phyloP scores from a whole-genome alignment of 495 filamentous ascomycete species.

The Podospora didyma region DNA sequence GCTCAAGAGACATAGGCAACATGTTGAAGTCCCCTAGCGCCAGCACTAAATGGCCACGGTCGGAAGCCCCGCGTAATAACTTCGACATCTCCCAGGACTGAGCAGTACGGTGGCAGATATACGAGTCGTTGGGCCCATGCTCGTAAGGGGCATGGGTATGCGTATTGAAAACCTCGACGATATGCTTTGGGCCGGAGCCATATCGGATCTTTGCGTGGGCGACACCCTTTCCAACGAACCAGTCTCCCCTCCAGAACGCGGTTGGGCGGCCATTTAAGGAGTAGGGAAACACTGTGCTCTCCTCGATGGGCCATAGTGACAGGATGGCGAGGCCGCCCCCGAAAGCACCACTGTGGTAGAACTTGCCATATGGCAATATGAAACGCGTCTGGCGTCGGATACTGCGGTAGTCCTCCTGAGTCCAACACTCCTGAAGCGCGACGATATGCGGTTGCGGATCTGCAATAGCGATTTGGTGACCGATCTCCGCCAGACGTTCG shows the following conservation, averaged over 20 bases:
- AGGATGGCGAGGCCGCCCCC: constrained; percentile 88
- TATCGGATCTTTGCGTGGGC: constrained; percentile 78
- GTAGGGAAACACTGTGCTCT: constrained; percentile 80
- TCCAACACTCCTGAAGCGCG: constrained; percentile 94
- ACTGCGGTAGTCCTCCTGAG: constrained; percentile 79
- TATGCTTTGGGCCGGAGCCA: constrained; percentile 59
- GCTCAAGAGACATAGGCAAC: constrained; percentile 81
- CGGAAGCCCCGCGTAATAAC: constrained; percentile 77
- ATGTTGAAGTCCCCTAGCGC: constrained; percentile 95
- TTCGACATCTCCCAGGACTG: constrained; percentile 98
- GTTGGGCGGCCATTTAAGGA: constrained; percentile 92
- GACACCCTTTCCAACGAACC: constrained; percentile 93
- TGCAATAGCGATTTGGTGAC: constrained; percentile 63
- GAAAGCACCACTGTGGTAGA: constrained; percentile 85
- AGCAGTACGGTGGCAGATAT: constrained; percentile 82
- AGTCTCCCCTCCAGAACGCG: constrained; percentile 90
- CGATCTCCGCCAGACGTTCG: constrained; percentile 81
- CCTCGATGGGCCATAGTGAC: constrained; percentile 94
- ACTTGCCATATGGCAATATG: constrained; percentile 89
- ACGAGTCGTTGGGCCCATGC: constrained; percentile 66
- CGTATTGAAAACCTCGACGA: constrained; percentile 92
- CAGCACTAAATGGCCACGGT: constrained; percentile 79
- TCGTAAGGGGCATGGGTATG: constrained; percentile 89
- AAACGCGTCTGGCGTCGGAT: constrained; percentile 71
- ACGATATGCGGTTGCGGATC: constrained; percentile 78